Evolutionary conservation across 2,329 filamentous ascomycete genomes (phyloP), one percentile per base, ranked within the genome.

Genomic region (Dendrostoma leiphaemia): DNA sequence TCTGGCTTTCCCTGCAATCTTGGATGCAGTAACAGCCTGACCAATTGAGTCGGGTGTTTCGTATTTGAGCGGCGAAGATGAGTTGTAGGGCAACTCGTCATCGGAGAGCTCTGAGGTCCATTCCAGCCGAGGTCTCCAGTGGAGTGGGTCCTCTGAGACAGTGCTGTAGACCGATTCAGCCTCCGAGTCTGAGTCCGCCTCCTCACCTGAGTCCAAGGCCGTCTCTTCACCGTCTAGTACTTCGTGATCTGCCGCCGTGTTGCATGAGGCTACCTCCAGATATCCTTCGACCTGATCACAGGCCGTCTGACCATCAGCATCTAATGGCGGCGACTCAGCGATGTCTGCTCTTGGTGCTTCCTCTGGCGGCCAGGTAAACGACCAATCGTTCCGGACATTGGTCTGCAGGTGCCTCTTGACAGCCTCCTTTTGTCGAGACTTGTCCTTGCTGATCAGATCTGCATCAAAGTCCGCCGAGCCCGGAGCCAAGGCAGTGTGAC

Each of bases 401-500:
- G 76, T 73, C 3, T 71, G 68, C 1, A 88, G 69, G 60, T 79
- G 81, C 48, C 73, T 77, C 62, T 74, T 81, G 32, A 87, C 78
- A 12, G 84, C 84, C 37, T 84, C 81, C 64, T 86, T 86, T 61
- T 85, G 81, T 69, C 79, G 84, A 24, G 68, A 58, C 65, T 85
- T 86, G 65, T 87, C 84, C 63, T 75, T 79, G 65, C 80, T 85
- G 47, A 84, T 68, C 6, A 87, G 73, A 63, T 86, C 84, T 19
- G 80, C 75, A 57, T 86, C 80, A 62, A 83, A 80, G 62, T 84
- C 73, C 57, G 66, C 58, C 61, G 66, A 61, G 62, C 65, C 59
- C 40, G 58, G 59, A 21, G 66, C 63, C n/a, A 68, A 56, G 43
- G 64, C 65, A 10, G 63, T 58, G 37, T 71, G 73, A 12, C 62